A percentile compares a stretch with the other conserved stretches of the same genome.
These are phyloP conservation scores for Quercus ilex DNA, from an alignment of 306 rosid genomes.

Conservation along the genomic window DNA sequence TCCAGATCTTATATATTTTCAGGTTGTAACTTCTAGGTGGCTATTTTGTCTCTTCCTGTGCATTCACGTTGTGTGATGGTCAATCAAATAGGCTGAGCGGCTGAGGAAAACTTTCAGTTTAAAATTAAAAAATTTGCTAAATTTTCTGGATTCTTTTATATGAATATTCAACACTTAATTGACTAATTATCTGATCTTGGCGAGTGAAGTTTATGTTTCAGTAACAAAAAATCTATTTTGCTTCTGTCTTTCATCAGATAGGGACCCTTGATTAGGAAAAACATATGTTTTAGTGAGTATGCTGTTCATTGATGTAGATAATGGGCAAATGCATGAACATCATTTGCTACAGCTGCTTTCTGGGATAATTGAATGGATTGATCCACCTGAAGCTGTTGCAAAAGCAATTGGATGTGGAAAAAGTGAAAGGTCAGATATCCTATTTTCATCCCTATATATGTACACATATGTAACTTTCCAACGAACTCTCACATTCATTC, in stretches of 20 bases:
- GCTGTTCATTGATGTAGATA: conserved; percentile 47
- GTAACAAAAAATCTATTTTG: not conserved
- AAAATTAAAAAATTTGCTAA: not conserved
- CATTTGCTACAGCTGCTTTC: conserved; percentile 79
- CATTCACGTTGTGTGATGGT: not conserved
- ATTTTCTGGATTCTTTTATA: not conserved
- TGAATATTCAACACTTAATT: not conserved
- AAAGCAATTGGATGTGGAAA: conserved; percentile 74
- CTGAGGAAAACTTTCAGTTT: not conserved
- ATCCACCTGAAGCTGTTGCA: conserved; percentile 83
- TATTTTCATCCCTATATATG: not conserved
- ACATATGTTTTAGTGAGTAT: conserved; percentile 22
- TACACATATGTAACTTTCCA: not conserved
- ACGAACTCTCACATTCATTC: conserved; percentile 21
- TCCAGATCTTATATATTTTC: not conserved
- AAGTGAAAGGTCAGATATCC: conserved; percentile 68
- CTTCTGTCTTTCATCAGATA: not conserved
- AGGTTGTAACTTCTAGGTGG: not conserved
- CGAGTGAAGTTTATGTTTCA: conserved; percentile 12
- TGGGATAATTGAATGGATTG: conserved; percentile 86
- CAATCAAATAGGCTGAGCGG: not conserved
- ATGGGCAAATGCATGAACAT: conserved; percentile 67
- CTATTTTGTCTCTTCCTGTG: not conserved
- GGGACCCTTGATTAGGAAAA: conserved; percentile 16
- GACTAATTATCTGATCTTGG: not conserved